These are phyloP conservation scores for Geotrichum europaeum DNA, from an alignment of 1,139 yeast genomes.

Conservation along the genomic window DNA sequence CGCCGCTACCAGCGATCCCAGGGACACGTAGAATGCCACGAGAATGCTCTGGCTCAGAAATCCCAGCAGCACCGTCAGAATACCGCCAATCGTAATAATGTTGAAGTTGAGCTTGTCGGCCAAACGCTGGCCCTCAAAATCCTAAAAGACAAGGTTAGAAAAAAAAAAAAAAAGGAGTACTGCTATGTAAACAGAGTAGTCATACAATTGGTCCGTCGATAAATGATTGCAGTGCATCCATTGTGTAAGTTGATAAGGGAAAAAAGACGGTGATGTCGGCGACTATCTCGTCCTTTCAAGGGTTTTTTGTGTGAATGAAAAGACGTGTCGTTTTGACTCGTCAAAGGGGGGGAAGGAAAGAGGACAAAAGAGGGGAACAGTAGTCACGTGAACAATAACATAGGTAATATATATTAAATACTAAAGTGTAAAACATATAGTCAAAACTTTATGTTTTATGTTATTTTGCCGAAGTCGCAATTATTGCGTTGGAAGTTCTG, in stretches of 20 bases:
- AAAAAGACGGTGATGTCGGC: background rate
- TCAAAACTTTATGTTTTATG: background rate
- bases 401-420: background rate
- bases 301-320: background rate
- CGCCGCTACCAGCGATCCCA: background rate
- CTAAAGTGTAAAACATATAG: no score
- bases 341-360: background rate
- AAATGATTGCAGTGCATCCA: constrained; percentile 10
- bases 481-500: background rate
- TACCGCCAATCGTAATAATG: constrained; percentile 12
- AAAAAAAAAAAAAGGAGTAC: background rate
- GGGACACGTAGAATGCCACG: constrained; percentile 10
- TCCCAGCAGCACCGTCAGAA: constrained; percentile 13
- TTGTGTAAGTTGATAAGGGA: background rate
- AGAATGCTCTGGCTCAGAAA: constrained; percentile 14
- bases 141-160: constrained; percentile 5
- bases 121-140: constrained; percentile 17
- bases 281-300: background rate
- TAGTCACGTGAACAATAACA: background rate
- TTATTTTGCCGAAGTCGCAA: background rate
- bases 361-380: background rate
- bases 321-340: background rate
- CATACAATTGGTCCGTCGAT: constrained; percentile 17
- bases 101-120: constrained; percentile 14
- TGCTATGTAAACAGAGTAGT: background rate